Base-by-base conservation (phyloP, 352 stramenopile species). In the Phytophthora sp. region DNA sequence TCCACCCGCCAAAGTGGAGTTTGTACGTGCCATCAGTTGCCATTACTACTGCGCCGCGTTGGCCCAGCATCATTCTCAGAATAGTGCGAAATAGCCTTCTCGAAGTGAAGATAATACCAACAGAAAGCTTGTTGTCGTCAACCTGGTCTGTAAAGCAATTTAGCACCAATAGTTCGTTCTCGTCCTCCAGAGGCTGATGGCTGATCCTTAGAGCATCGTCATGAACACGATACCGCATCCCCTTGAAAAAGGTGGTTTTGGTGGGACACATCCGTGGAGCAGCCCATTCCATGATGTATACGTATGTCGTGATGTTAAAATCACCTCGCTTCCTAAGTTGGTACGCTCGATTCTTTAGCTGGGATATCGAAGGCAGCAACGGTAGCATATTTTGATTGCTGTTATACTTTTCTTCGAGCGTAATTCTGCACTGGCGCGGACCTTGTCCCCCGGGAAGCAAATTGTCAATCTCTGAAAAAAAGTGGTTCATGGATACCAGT, bases 21-120 rank as follows among this genome's bases (percentile, higher is more conserved):
- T 55, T 63, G 28, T 63, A 56, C 12, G 43, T 63, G 20, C 27
- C 44, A 50, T 55, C 35, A 0, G 54, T 62, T 5, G 21, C 45
- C 1, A 8, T 37, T 0, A 57, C 11, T 2, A 52, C 21, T 9
- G 20, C 6, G 24, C 54, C 20, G 23, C 35, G 5, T 32, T 35
- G 34, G 9, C 49, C 35, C 6, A 37, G 10, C 15, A 43, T 6
- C 35, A 43, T 3, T 20, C 17, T 13, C 12, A n/a, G 13, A 1
- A 23, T 2, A 24, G 35, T 43, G 6, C 6, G 15, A 11, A 43
- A 43, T 9, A 43, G n/a, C 15, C 35, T n/a, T 1, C 35, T 23
- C 11, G 15, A 23, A 24, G 35, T 43, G 35, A 43, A 24, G n/a
- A 43, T 26, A 11, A 43, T 43, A 9, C 15, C 1, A 8, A 23